phyloP scores from a whole-genome alignment of 2,329 filamentous ascomycete genomes.

The Neofusicoccum parvum region DNA sequence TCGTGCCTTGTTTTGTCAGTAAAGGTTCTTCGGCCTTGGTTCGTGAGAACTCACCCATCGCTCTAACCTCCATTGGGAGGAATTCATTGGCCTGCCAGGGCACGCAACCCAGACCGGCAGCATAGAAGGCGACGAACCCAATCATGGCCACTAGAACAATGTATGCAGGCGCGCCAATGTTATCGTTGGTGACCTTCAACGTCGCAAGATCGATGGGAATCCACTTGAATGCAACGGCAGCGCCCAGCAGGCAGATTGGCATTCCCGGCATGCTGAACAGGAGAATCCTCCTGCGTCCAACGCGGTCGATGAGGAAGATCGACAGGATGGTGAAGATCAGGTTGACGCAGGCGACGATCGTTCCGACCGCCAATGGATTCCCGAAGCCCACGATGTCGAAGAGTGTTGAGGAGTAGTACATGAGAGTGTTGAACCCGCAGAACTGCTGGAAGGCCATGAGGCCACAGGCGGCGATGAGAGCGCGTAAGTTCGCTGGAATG shows the following conservation, averaged over 20 bases:
- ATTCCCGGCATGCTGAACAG: conserved; percentile 56
- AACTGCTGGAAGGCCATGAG: conserved; percentile 60
- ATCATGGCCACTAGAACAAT: conserved; percentile 41
- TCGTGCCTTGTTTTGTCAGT: conserved; percentile 26
- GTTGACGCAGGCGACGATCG: conserved; percentile 81
- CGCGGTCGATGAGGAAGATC: conserved; percentile 75
- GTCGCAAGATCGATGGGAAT: conserved; percentile 46
- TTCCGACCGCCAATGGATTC: conserved; percentile 75
- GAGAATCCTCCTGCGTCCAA: conserved; percentile 75
- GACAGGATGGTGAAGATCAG: conserved; percentile 76
- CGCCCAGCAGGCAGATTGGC: conserved; percentile 68
- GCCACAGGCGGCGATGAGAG: conserved; percentile 39
- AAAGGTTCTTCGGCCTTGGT: too few species aligned
- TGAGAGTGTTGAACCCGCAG: conserved; percentile 69
- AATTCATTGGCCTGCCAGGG: conserved; percentile 42
- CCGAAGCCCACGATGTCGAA: conserved; percentile 69
- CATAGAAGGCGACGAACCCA: conserved; percentile 38
- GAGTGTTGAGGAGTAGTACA: conserved; percentile 65
- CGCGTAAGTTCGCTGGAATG: conserved; percentile 39
- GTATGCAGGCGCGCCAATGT: conserved; percentile 36
- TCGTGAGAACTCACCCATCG: conserved; percentile 26
- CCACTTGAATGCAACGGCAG: conserved; percentile 59
- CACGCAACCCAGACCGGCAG: conserved; percentile 36
- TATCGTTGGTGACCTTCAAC: conserved; percentile 33
- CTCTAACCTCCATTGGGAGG: conserved; percentile 40